Evolutionary conservation across 148 eudicot genomes (phyloP), one percentile per base, ranked within the genome.

Genomic region (Suaeda aralocaspica): DNA sequence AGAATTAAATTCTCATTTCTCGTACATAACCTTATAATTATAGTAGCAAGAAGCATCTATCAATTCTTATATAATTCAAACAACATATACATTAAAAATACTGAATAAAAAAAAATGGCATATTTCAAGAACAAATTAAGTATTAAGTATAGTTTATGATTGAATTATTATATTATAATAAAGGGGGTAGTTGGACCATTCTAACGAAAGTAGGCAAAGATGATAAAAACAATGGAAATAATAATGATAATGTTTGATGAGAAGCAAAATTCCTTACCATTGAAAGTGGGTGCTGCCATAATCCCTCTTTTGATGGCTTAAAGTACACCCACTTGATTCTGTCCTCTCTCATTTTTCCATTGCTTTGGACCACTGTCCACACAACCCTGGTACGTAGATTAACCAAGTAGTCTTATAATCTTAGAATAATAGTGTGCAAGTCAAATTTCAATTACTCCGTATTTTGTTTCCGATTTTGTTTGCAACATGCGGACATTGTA

Each of bases 261-360:
- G 74, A 61, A 45, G 59, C 59, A 61, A 39, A 58, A 33, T 71
- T 1, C 49, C 34, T 50, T 52, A 26, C 75, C 75, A 72, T 52
- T 51, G 61, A 72, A 63, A 72, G 75, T 72, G 75, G 75, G 75
- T n/a, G 68, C 24, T 63, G 61, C 61, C 67, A 72, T 63, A 10
- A 53, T 57, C 45, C 59, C 61, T 63, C 75, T 62, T 62, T 63
- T 24, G 7, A 61, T 71, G 74, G 74, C 48, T 49, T 19, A 61
- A n/a, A 59, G 73, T 59, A 70, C 66, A 61, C 74, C 59, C 68
- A 71, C 33, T 71, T 63, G 61, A 50, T 72, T 25, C 14, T 36
- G 18, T 28, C 30, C 36, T 51, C 52, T 51, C 2, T 34, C 28
- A 59, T 16, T 13, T 45, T 7, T 36, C 1, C 11, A 16, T n/a